These are phyloP conservation scores for Dactylellina cionopaga DNA, from an alignment of 2,329 filamentous ascomycete genomes.

Conservation along the genomic window DNA sequence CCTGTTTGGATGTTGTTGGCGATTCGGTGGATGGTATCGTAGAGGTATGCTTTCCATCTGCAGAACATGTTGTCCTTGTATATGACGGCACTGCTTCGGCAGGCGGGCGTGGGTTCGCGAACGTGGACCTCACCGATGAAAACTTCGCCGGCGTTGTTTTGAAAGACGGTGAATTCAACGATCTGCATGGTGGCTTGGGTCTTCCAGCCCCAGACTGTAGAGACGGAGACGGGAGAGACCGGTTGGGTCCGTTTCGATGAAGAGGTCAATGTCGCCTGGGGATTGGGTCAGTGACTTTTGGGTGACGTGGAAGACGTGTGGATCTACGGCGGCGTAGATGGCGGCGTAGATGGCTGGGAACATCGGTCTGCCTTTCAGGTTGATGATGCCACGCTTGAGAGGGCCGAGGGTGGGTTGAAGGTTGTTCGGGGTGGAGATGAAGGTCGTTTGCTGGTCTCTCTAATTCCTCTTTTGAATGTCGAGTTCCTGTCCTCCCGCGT, in stretches of 20 bases:
- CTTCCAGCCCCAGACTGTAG: constrained; percentile 42
- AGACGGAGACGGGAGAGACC: constrained; percentile 50
- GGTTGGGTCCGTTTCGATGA: constrained; percentile 45
- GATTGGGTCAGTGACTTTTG: constrained; percentile 29
- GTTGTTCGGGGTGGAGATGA: constrained; percentile 29
- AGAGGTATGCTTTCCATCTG: constrained; percentile 50
- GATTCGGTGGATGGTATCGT: constrained; percentile 31
- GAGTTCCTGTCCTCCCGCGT: too few species aligned
- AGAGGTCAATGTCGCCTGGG: constrained; percentile 49
- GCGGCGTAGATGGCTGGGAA: constrained; percentile 40
- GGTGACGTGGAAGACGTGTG: constrained; percentile 18
- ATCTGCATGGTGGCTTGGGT: constrained; percentile 44
- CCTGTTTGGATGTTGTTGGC: too few species aligned
- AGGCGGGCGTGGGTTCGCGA: constrained; percentile 37
- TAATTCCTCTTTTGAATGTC: too few species aligned
- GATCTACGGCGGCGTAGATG: constrained; percentile 27
- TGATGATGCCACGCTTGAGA: constrained; percentile 30
- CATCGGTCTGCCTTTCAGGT: constrained; percentile 33
- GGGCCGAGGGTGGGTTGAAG: constrained; percentile 39
- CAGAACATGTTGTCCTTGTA: constrained; percentile 48
- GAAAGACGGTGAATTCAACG: constrained; percentile 49
- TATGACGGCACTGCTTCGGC: constrained; percentile 39
- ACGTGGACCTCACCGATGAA: constrained; percentile 38
- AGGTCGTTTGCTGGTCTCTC: constrained; percentile 9
- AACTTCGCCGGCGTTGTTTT: constrained; percentile 39